Evolutionary conservation across 495 filamentous ascomycete genomes (phyloP).

Genomic region (Massariosphaeria phaeospora): DNA sequence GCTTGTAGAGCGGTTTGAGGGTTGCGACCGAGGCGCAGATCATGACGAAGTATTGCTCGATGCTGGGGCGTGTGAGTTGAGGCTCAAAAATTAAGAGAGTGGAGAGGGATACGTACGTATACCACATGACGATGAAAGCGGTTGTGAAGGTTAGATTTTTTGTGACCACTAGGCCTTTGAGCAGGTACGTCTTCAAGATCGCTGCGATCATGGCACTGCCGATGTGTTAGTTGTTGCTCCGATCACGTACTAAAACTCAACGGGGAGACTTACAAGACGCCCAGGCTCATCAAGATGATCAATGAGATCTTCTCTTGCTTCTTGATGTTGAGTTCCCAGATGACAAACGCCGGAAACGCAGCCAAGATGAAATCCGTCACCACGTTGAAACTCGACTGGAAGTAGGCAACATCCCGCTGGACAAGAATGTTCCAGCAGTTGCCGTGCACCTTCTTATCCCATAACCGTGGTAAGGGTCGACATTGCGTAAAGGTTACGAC

Average conservation of each 20-base stretch:
- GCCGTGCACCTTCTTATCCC: not conserved
- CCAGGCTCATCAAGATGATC: not conserved
- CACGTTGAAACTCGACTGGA: not conserved
- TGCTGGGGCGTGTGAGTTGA: not conserved
- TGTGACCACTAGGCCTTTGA: not conserved
- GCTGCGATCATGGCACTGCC: not conserved
- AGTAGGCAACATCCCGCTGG: not conserved
- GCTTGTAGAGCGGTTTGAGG: not conserved
- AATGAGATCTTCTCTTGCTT: not conserved
- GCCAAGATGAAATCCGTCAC: not conserved
- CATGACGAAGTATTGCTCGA: not conserved
- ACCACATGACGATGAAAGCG: not conserved
- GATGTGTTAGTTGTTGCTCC: not conserved
- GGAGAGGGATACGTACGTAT: not conserved
- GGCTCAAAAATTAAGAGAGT: not conserved
- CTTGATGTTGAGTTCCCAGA: not conserved
- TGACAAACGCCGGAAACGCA: not conserved
- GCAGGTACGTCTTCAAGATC: not conserved
- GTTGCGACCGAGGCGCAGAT: not conserved
- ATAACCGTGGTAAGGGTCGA: not conserved
- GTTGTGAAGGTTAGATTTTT: not conserved
- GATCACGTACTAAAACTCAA: not conserved
- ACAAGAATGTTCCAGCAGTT: not conserved
- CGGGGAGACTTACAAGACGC: not conserved
- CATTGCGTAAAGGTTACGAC: not conserved